phyloP scores from a whole-genome alignment of 305 asterid genomes.

The Fraxinus velutina region DNA sequence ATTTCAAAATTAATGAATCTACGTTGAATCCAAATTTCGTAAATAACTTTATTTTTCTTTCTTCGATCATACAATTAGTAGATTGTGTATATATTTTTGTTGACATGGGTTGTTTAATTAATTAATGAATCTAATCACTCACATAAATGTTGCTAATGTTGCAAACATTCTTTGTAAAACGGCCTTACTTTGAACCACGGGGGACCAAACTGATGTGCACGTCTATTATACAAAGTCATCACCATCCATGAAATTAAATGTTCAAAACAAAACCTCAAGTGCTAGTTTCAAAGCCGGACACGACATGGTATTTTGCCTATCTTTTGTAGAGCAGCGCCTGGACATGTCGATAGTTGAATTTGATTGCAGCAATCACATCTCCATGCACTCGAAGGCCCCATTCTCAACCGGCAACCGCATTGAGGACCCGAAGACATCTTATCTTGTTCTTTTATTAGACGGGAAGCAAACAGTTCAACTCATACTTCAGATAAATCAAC shows the following conservation, averaged over 20 bases:
- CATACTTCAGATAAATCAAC: neutral
- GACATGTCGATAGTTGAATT: neutral
- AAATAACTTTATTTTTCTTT: too few species aligned
- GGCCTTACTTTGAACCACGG: neutral
- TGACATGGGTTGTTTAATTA: too few species aligned
- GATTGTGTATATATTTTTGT: too few species aligned
- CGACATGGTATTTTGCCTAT: neutral
- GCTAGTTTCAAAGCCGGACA: neutral
- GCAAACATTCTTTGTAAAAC: neutral
- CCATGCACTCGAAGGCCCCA: neutral
- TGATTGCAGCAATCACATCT: neutral
- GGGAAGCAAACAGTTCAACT: neutral
- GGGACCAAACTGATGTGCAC: neutral
- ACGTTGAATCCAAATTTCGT: too few species aligned
- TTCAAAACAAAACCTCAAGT: too few species aligned
- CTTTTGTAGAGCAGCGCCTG: neutral
- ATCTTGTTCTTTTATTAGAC: neutral
- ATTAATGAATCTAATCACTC: too few species aligned
- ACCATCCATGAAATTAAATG: too few species aligned
- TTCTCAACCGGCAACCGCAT: neutral
- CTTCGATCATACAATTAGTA: too few species aligned
- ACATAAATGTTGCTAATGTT: neutral
- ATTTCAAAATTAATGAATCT: too few species aligned
- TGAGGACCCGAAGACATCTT: neutral
- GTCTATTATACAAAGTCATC: too few species aligned